Conservation (phyloP, 2,329 filamentous ascomycete genomes). For the Blastomyces emzantsi region DNA sequence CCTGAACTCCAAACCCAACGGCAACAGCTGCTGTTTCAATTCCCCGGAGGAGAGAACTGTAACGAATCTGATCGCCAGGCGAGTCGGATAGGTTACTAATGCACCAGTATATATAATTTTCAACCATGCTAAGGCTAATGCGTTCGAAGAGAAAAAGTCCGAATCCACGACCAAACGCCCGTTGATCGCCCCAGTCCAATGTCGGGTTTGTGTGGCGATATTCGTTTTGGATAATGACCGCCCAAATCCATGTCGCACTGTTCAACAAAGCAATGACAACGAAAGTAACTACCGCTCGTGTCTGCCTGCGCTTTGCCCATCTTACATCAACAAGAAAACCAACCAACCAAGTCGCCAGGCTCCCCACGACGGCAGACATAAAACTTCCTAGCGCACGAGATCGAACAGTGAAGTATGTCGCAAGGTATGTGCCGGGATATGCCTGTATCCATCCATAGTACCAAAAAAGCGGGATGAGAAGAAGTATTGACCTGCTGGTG, state of each 20-base stretch:
- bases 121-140: slow-evolving; percentile 33
- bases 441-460: slow-evolving; percentile 24
- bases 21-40: slow-evolving; percentile 21
- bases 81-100: slow-evolving; percentile 40
- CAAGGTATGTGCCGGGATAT: slow-evolving; percentile 36
- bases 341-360: slow-evolving; percentile 30
- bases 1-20: slow-evolving; percentile 39
- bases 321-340: slow-evolving; percentile 32
- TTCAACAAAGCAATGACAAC: slow-evolving; percentile 36
- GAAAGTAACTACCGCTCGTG: slow-evolving; percentile 35
- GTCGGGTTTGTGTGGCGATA: slow-evolving; percentile 36
- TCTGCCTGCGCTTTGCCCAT: slow-evolving; percentile 34
- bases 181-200: slow-evolving; percentile 38
- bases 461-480: slow-evolving; percentile 34
- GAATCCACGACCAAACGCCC: slow-evolving; percentile 36
- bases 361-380: slow-evolving; percentile 34
- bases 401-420: slow-evolving; percentile 37
- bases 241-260: slow-evolving; percentile 42
- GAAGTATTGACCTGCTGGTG: slow-evolving; percentile 29
- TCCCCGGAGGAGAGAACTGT: slow-evolving; percentile 35
- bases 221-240: slow-evolving; percentile 40
- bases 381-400: slow-evolving; percentile 32
- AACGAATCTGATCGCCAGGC: slow-evolving; percentile 38
- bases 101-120: slow-evolving; percentile 43
- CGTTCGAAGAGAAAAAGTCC: slow-evolving; percentile 37